Conservation (phyloP, 495 filamentous ascomycete genomes). For the Penicillium fimorum region DNA sequence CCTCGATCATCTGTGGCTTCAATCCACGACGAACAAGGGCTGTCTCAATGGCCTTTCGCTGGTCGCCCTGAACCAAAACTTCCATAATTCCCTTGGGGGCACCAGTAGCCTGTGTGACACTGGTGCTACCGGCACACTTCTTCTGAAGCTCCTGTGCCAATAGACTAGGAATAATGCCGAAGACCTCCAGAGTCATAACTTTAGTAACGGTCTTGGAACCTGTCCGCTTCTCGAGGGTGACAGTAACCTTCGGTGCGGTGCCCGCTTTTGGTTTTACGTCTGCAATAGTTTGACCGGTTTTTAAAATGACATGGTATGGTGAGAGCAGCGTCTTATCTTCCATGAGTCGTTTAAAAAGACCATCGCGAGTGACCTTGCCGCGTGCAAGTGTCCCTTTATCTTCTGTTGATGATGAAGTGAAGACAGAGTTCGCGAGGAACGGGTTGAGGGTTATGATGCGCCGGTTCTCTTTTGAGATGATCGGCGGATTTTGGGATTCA, state of each 20-base stretch:
- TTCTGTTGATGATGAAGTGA: slow-evolving; percentile 51
- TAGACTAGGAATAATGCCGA: slow-evolving; percentile 57
- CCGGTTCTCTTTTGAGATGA: slow-evolving; percentile 58
- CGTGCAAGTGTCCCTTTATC: slow-evolving; percentile 56
- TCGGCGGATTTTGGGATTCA: slow-evolving; percentile 51
- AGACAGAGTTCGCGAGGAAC: slow-evolving; percentile 60
- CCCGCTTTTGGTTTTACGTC: slow-evolving; percentile 64
- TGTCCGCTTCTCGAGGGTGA: slow-evolving; percentile 63
- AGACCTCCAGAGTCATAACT: slow-evolving; percentile 60
- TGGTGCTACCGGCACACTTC: slow-evolving; percentile 68
- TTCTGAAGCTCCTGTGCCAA: slow-evolving; percentile 70
- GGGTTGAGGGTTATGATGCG: slow-evolving; percentile 64
- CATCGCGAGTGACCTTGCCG: slow-evolving; percentile 60
- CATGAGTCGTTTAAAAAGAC: slow-evolving; percentile 58
- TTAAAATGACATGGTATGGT: slow-evolving; percentile 55
- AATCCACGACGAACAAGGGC: slow-evolving; percentile 63
- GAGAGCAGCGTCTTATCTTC: slow-evolving; percentile 50
- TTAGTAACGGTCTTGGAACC: slow-evolving; percentile 69
- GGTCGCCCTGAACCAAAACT: slow-evolving; percentile 68
- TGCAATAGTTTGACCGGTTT: slow-evolving; percentile 48
- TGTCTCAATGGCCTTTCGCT: slow-evolving; percentile 58
- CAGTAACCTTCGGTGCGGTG: slow-evolving; percentile 54
- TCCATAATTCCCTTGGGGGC: slow-evolving; percentile 67
- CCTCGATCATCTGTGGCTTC: slow-evolving; percentile 56
- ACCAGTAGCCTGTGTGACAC: slow-evolving; percentile 60